Evolutionary conservation across 352 stramenopile species (phyloP), one percentile per base, ranked within the genome.

Genomic region (Pythium diclinum): DNA sequence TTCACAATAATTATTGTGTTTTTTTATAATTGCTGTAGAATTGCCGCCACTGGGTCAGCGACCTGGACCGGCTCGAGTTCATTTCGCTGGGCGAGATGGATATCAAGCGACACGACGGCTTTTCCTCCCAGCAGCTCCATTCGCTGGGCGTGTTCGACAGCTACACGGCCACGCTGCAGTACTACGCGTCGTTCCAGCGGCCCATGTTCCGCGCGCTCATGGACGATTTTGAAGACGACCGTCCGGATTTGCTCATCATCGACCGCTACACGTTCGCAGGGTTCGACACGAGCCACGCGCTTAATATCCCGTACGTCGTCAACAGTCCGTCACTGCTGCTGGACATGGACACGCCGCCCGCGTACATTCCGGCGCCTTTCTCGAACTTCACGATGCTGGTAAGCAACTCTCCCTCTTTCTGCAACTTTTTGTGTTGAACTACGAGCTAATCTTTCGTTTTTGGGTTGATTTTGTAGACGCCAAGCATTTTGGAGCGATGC

Each of bases 191-290:
- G 25, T 89, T 92, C 61, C 83, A 95, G 42, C 71, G 78, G 0
- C 80, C 83, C n/a, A 95, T 95, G 87, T 84, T 83, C 44, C 59
- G 49, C 0, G 59, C 79, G 25, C 71, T 95, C 28, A 19, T 87
- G 6, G 76, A 90, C 33, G 75, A 87, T 36, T 72, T 90, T 21
- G 74, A 86, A 38, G 77, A 85, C 32, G 81, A 95, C 56, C 75
- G 76, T 6, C 87, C 87, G 16, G 67, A 85, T 21, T 62, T 95
- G 23, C 73, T 93, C 6, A 69, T 96, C 3, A 69, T 92, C 21
- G 87, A 96, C 53, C 75, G 88, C 59, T 92, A 90, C 64, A 88
- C 88, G 9, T 92, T 96, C 65, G 87, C 81, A 11, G 88, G 83
- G 33, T 76, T 93, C 53, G 85, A 92, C 54, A 82, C 67, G 28